Conservation (phyloP, 2,329 filamentous ascomycete species). For the Aspergillus melleus region DNA sequence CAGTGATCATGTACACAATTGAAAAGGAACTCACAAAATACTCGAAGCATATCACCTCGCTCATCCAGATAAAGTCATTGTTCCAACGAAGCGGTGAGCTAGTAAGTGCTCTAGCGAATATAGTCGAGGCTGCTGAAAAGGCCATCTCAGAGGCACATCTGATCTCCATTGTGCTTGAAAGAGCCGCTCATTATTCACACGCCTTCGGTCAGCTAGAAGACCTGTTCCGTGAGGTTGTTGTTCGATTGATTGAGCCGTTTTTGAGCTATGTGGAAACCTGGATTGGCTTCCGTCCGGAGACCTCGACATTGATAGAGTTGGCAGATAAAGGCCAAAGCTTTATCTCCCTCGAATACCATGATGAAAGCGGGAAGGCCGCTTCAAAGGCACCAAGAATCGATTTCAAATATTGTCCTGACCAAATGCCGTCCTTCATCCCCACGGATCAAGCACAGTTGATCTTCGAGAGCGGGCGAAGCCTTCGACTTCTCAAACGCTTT, state of each 20-base stretch:
- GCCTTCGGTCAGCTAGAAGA: slow-evolving; percentile 61
- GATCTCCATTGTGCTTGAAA: slow-evolving; percentile 61
- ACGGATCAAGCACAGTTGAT: slow-evolving; percentile 67
- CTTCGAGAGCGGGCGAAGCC: slow-evolving; percentile 77
- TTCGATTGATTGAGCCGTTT: slow-evolving; percentile 65
- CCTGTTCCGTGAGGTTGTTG: slow-evolving; percentile 67
- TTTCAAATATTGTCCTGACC: slow-evolving; percentile 51
- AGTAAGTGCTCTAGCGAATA: slow-evolving; percentile 35
- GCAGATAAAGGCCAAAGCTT: slow-evolving; percentile 58
- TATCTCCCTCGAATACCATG: slow-evolving; percentile 59
- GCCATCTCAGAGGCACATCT: slow-evolving; percentile 59
- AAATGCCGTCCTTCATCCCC: slow-evolving; percentile 71
- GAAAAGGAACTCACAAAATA: slow-evolving; percentile 35
- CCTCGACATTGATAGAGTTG: slow-evolving; percentile 52
- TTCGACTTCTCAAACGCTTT: slow-evolving; percentile 69
- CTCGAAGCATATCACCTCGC: slow-evolving; percentile 29
- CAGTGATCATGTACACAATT: slow-evolving; percentile 38
- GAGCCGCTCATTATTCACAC: slow-evolving; percentile 65
- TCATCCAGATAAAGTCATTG: slow-evolving; percentile 38
- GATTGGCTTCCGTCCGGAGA: slow-evolving; percentile 67
- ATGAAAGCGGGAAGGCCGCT: slow-evolving; percentile 60
- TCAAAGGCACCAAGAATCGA: slow-evolving; percentile 64
- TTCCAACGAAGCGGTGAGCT: slow-evolving; percentile 42
- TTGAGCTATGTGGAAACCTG: slow-evolving; percentile 68
- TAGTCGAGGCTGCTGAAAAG: slow-evolving; percentile 48